Evolutionary conservation across 2,329 filamentous ascomycete species (phyloP).

Genomic region (Trichoderma harzianum): DNA sequence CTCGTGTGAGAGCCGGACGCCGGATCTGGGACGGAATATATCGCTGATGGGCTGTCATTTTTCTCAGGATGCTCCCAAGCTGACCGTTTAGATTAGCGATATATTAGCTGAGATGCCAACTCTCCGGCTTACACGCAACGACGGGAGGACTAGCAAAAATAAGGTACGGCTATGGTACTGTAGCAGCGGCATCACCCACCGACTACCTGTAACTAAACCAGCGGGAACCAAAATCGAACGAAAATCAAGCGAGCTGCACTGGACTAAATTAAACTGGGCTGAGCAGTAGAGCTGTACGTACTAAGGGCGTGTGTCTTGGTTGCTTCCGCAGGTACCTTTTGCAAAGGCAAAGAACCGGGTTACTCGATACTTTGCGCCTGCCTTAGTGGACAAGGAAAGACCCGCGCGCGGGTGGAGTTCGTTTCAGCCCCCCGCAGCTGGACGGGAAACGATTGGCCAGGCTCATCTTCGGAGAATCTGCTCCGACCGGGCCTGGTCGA

Average conservation of each 20-base stretch:
- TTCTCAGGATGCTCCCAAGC: neutral
- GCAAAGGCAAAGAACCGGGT: neutral
- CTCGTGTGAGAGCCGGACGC: neutral
- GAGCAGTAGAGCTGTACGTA: neutral
- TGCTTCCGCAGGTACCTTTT: neutral
- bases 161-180: neutral
- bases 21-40: neutral
- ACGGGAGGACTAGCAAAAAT: neutral
- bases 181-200: neutral
- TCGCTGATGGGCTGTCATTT: neutral
- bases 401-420: neutral
- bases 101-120: neutral
- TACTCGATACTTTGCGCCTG: neutral
- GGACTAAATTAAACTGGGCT: neutral
- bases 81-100: neutral
- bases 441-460: neutral
- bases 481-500: neutral
- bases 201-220: neutral
- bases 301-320: neutral
- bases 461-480: neutral
- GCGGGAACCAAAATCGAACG: neutral
- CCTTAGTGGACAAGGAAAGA: neutral
- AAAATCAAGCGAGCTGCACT: neutral
- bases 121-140: neutral
- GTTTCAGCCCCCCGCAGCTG: conserved; percentile 1